These are phyloP conservation scores for Sporothrix humicola DNA, from an alignment of 2,329 filamentous ascomycete genomes.

Conservation along the genomic window DNA sequence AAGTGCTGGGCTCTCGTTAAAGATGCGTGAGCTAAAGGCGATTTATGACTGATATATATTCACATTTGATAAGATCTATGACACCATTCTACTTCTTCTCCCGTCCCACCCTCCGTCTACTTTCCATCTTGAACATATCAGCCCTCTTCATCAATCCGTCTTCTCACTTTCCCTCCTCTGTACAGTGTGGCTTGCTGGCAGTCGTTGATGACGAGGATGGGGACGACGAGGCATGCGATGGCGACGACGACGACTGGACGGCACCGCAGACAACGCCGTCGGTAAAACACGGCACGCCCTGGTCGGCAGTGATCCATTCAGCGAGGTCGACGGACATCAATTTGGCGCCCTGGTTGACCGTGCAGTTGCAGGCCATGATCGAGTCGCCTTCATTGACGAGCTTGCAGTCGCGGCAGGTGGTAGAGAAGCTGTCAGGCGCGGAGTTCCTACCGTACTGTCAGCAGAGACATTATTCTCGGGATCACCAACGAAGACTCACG, in stretches of 20 bases:
- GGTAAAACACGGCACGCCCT: conserved; percentile 32
- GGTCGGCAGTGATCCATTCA: conserved; percentile 28
- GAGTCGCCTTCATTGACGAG: conserved; percentile 1
- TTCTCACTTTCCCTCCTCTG: background rate
- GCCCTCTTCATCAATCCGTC: too few relatives aligned
- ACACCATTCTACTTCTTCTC: too few relatives aligned
- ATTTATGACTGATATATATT: too few relatives aligned
- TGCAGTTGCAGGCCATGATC: conserved; percentile 34
- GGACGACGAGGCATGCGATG: background rate
- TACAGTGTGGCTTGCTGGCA: background rate
- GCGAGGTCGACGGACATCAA: conserved; percentile 30
- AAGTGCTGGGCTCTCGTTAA: conserved; percentile 60
- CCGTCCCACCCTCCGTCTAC: background rate
- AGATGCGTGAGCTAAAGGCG: conserved; percentile 30
- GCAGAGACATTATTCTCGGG: too few relatives aligned
- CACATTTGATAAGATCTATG: too few relatives aligned
- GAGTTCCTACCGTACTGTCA: conserved; percentile 15
- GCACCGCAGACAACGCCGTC: conserved; percentile 32
- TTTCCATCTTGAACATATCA: background rate
- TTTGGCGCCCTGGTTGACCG: conserved; percentile 12
- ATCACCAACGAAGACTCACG: background rate
- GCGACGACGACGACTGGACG: conserved; percentile 4
- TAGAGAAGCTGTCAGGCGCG: conserved; percentile 28
- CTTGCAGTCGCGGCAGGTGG: conserved; percentile 27
- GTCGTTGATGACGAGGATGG: background rate